These are phyloP conservation scores for Phragmites australis DNA, from an alignment of 176 grass and related monocot genomes.

Conservation along the genomic window DNA sequence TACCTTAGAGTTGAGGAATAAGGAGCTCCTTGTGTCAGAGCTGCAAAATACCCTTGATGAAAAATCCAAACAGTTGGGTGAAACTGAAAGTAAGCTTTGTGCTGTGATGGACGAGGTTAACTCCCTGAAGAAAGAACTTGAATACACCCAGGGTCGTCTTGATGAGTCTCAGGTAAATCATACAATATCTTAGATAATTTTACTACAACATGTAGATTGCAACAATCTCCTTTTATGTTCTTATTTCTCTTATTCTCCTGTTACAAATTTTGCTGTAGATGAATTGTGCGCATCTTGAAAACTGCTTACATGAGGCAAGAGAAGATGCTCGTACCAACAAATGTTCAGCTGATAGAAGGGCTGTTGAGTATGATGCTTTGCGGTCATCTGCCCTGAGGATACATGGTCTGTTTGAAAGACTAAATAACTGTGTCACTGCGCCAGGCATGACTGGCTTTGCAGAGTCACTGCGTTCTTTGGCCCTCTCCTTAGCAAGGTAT, in stretches of 20 bases:
- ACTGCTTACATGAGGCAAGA: constrained; percentile 89
- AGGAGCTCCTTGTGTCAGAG: constrained; percentile 54
- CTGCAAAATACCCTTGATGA: constrained; percentile 63
- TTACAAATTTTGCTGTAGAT: constrained; percentile 52
- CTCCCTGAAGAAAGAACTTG: constrained; percentile 71
- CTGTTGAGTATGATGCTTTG: constrained; percentile 80
- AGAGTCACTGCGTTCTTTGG: constrained; percentile 78
- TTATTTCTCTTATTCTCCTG: constrained; percentile 18
- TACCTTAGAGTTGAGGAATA: constrained; percentile 50
- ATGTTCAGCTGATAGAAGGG: constrained; percentile 98
- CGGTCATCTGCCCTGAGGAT: constrained; percentile 76
- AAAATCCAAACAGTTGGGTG: constrained; percentile 71
- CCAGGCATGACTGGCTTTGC: constrained; percentile 59
- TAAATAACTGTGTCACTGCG: constrained; percentile 66
- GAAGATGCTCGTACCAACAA: constrained; percentile 89
- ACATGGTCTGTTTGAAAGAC: constrained; percentile 82
- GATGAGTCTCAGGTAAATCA: constrained; percentile 91
- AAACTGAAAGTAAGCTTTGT: constrained; percentile 69
- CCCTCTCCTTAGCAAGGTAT: constrained; percentile 85
- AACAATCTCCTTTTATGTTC: constrained; percentile 21
- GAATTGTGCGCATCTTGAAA: constrained; percentile 95
- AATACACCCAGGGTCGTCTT: constrained; percentile 66
- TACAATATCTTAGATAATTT: constrained; percentile 21
- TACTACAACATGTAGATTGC: constrained; percentile 24
- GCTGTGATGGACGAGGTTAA: constrained; percentile 55